Base-by-base conservation (phyloP, 805 yeast genomes). In the Ogataea parapolymorpha region DNA sequence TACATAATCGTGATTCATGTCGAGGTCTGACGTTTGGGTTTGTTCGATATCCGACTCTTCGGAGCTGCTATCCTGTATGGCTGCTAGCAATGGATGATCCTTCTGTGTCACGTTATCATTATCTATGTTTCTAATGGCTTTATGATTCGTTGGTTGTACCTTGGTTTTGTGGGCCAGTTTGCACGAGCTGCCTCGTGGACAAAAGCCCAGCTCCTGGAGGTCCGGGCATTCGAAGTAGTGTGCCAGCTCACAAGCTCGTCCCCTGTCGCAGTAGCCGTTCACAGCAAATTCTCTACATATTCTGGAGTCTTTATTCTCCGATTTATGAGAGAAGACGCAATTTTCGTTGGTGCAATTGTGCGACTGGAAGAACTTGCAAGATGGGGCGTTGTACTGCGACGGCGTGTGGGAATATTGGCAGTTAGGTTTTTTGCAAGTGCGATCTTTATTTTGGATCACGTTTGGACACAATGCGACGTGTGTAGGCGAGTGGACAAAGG, bases 181-280 rank as follows among this genome's bases (percentile, higher is more conserved):
- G 55, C 91, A 85, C 15, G 60, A 54, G 18, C 56, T 62, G 1
- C 76, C 77, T 38, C 77, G 61, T 1, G 77, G 68, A 58, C 95
- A 85, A 24, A 49, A 53, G 10, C 82, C 83, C n/a, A 66, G 66
- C 45, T 77, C 79, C 48, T 76, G 81, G 50, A 71, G 75, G 53
- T 85, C 91, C 0, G 95, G 91, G 61, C 95, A 85, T 43, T 76
- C 75, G 49, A 67, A 72, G 12, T 63, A 60, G 55, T 85, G 95
- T 26, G 72, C 59, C 33, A 74, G 71, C 5, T 72, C 68, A 55
- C 95, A 85, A 23, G 53, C 48, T 18, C 62, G 54, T 0, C 93
- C 95, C 17, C 75, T 59, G 23, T 66, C 73, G 59, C 95, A 86
- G 63, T 75, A 83, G 1, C 90, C 89, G 13, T 76, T 75, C 25